Evolutionary conservation across 176 grass and related monocot genomes (phyloP).

Genomic region (Avena atlantica): DNA sequence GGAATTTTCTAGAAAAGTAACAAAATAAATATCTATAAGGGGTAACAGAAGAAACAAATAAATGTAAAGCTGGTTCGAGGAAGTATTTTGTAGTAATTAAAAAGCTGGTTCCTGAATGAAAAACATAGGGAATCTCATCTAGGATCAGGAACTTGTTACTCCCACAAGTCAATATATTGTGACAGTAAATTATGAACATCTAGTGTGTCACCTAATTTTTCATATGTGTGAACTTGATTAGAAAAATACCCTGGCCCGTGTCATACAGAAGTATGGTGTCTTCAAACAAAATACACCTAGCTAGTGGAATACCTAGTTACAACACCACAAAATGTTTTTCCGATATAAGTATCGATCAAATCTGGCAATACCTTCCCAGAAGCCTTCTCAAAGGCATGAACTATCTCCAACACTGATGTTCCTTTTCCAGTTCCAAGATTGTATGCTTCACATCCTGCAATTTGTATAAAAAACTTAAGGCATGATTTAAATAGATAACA

Average conservation of each 20-base stretch:
- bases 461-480: conserved; percentile 37
- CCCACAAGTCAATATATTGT: not conserved
- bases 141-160: not conserved
- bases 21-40: not conserved
- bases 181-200: conserved; percentile 11
- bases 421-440: conserved; percentile 95
- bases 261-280: not conserved
- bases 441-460: conserved; percentile 87
- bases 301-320: conserved; percentile 12
- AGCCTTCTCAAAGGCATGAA: conserved; percentile 91
- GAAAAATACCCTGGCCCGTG: not conserved
- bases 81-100: not conserved
- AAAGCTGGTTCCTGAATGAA: not conserved
- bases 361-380: conserved; percentile 74
- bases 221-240: not conserved
- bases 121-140: not conserved
- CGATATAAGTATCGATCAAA: conserved; percentile 6
- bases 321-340: not conserved
- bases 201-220: not conserved
- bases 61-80: not conserved
- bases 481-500: conserved; percentile 21
- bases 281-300: conserved; percentile 11
- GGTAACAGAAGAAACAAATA: not conserved
- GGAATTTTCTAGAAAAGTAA: conserved; percentile 81
- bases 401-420: conserved; percentile 94